Conservation (phyloP, 1,139 yeast genomes). For the Wickerhamiella pararugosa region DNA sequence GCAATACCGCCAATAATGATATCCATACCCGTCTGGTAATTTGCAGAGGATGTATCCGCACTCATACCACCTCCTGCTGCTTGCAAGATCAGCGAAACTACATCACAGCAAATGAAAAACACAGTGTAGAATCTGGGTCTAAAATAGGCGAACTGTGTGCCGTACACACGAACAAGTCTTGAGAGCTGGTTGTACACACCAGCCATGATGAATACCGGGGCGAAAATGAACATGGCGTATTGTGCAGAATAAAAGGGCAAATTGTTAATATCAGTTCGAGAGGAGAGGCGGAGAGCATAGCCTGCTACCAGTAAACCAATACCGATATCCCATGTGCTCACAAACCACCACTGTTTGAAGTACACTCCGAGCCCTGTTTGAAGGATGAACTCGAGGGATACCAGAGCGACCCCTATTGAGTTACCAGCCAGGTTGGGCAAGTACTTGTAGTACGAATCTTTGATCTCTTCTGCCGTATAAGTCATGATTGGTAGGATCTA, state of each 20-base stretch:
- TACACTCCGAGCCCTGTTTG: constrained; percentile 31
- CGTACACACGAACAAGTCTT: constrained; percentile 56
- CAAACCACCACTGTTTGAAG: constrained; percentile 63
- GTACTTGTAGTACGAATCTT: constrained; percentile 8
- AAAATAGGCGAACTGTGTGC: constrained; percentile 43
- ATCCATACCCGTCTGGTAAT: constrained; percentile 38
- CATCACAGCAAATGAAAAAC: constrained; percentile 51
- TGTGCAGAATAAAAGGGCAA: constrained; percentile 44
- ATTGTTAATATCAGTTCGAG: constrained; percentile 28
- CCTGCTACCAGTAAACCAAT: constrained; percentile 54
- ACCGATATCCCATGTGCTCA: constrained; percentile 46
- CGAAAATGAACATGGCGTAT: constrained; percentile 55
- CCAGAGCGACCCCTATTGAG: constrained; percentile 34
- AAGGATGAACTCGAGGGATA: constrained; percentile 29
- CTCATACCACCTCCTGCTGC: constrained; percentile 78
- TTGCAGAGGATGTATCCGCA: constrained; percentile 28
- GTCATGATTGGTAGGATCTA: no score
- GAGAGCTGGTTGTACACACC: constrained; percentile 71
- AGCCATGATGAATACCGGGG: constrained; percentile 83
- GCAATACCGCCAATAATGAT: constrained; percentile 74
- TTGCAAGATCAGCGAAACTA: constrained; percentile 58
- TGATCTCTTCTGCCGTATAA: no score
- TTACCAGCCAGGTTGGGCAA: constrained; percentile 30
- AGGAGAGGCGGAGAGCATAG: constrained; percentile 46
- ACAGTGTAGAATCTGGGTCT: constrained; percentile 66